Conservation (phyloP, 495 filamentous ascomycete genomes). For the Trichoderma orchidacearum region DNA sequence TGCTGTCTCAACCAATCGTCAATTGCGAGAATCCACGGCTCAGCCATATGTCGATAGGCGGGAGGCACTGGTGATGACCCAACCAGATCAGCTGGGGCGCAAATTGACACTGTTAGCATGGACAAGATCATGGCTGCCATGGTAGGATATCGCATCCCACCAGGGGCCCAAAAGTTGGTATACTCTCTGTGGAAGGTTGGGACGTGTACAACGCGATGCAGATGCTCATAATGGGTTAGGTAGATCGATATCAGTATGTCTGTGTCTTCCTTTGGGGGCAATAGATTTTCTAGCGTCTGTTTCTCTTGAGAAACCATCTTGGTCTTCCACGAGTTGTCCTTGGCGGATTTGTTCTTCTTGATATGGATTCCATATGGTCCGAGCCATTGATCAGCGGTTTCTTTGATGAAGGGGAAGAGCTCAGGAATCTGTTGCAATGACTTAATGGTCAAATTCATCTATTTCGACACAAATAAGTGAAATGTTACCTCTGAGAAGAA, state of each 20-base stretch:
- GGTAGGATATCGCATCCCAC: conserved; percentile 11
- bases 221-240: conserved; percentile 29
- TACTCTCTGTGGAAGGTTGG: conserved; percentile 35
- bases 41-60: conserved; percentile 44
- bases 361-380: conserved; percentile 16
- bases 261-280: conserved; percentile 34
- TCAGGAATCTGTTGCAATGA: conserved; percentile 4
- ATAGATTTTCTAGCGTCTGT: conserved; percentile 6
- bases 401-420: conserved; percentile 17
- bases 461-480: not conserved
- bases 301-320: conserved; percentile 13
- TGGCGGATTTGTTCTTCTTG: conserved; percentile 12
- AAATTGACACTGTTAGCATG: conserved; percentile 17
- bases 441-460: not conserved
- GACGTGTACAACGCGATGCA: conserved; percentile 43
- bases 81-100: conserved; percentile 50
- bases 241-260: conserved; percentile 33
- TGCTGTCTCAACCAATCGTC: conserved; percentile 15
- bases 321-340: conserved; percentile 8
- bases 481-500: conserved; percentile 11
- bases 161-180: conserved; percentile 19
- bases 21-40: conserved; percentile 17
- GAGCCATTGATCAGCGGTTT: conserved; percentile 20
- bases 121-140: conserved; percentile 17
- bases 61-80: conserved; percentile 57